Base-by-base conservation (phyloP, 441 rosid species). In the Viola pubescens region DNA sequence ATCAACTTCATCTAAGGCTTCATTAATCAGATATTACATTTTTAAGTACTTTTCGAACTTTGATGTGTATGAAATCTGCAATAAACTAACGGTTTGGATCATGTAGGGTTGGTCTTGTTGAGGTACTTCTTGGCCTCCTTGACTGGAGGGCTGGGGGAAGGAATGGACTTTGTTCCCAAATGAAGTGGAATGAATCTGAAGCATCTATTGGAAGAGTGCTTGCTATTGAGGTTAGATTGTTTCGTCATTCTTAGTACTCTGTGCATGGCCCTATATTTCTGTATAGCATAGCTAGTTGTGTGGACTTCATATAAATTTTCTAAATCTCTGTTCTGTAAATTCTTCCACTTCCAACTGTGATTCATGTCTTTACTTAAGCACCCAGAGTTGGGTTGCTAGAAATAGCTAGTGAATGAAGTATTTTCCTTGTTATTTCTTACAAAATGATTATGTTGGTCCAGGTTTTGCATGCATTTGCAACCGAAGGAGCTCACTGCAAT, bases 161-260 rank as follows among this genome's bases (percentile, higher is more conserved):
- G 71, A 84, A 80, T 64, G 95, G 97, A 44, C 86, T 94, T 26
- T 84, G 88, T 73, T 75, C 94, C 56, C 97, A 94, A 63, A 84
- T 90, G 99, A 94, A 90, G 78, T 94, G 97, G 99, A 94, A 91
- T 77, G 97, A 90, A 81, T 85, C 96, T 0, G 99, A 94, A 80
- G 99, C 97, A 70, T 83, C 99, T 37, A 94, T 94, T 52, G 97
- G 99, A 53, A 83, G 97, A 70, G 99, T 94, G 70, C 92, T 94
- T 42, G 97, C 99, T 37, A 80, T 94, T 58, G 97, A 94, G 99
- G 99, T 94, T 61, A 67, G 82, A 51, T 60, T 48, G 45, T 41
- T 61, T 53, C 43, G 40, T 54, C 19, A 13, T 39, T 5, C 5
- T 48, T 51, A n/a, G 37, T 59, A n/a, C 42, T 54, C 53, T 26